Percentiles rank a stretch among this genome's conserved stretches.
Conservation (phyloP, 2,329 filamentous ascomycete species). For the Diaporthe australafricana region DNA sequence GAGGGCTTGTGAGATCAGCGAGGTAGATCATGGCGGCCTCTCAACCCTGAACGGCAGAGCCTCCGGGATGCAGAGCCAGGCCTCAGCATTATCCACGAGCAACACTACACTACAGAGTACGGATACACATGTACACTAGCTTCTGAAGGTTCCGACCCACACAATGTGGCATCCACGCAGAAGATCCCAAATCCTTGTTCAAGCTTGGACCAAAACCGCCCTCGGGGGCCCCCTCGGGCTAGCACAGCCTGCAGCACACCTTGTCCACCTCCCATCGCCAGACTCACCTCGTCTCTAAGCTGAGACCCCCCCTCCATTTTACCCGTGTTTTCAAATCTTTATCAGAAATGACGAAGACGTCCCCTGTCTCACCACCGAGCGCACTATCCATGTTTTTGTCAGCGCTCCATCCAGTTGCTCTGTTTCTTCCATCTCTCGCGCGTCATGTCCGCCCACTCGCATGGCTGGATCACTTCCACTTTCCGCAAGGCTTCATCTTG, state of each 20-base stretch:
- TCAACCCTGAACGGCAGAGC: constrained; percentile 2
- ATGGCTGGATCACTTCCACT: not conserved
- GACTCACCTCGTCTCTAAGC: constrained; percentile 22
- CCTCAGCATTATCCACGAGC: constrained; percentile 1
- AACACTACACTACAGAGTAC: no score
- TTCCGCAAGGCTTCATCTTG: not conserved
- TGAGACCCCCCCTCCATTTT: constrained; percentile 19
- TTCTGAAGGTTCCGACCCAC: constrained; percentile 15
- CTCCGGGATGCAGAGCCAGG: not conserved
- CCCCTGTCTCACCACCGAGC: constrained; percentile 2
- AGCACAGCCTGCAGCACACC: constrained; percentile 27
- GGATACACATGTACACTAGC: not conserved
- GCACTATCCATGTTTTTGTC: constrained; percentile 21
- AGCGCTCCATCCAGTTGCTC: constrained; percentile 5
- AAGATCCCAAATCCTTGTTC: constrained; percentile 25
- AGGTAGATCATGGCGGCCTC: constrained; percentile 8
- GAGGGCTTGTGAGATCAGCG: constrained; percentile 15
- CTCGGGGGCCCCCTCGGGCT: constrained; percentile 8
- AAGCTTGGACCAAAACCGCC: constrained; percentile 19
- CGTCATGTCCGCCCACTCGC: constrained; percentile 15
- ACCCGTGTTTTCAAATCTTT: constrained; percentile 19
- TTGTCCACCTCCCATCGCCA: constrained; percentile 8
- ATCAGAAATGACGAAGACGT: constrained; percentile 16
- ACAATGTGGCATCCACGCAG: constrained; percentile 19
- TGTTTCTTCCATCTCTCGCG: not conserved